Evolutionary conservation across 1,139 yeast genomes (phyloP).

Genomic region (Debaryomyces robertsiae): DNA sequence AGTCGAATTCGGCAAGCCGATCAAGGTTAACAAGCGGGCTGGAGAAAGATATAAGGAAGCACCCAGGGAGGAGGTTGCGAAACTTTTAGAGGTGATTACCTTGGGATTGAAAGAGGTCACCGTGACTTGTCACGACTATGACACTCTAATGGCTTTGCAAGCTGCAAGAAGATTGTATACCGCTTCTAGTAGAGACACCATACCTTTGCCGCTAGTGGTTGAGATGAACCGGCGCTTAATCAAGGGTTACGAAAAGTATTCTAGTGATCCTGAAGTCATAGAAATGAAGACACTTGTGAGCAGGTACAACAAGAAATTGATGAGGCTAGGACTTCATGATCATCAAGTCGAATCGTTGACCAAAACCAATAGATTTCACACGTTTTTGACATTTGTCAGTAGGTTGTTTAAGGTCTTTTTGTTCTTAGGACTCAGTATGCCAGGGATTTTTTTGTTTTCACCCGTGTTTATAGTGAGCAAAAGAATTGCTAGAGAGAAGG

Average conservation of each 20-base stretch:
- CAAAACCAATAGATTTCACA: slow-evolving; percentile 28
- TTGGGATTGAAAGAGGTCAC: slow-evolving; percentile 35
- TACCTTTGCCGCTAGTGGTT: slow-evolving; percentile 47
- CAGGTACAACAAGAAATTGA: slow-evolving; percentile 37
- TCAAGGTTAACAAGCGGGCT: slow-evolving; percentile 35
- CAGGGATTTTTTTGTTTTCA: slow-evolving; percentile 47
- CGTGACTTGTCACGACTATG: slow-evolving; percentile 36
- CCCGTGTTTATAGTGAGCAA: slow-evolving; percentile 46
- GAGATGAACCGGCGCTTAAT: slow-evolving; percentile 49
- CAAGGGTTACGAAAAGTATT: slow-evolving; percentile 41
- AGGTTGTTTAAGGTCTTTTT: slow-evolving; percentile 36
- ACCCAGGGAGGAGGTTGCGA: slow-evolving; percentile 20
- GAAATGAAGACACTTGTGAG: slow-evolving; percentile 36
- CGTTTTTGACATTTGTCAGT: slow-evolving; percentile 28
- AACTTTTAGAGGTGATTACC: slow-evolving; percentile 27
- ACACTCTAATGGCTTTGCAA: slow-evolving; percentile 36
- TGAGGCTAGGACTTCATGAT: slow-evolving; percentile 43
- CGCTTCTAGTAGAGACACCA: slow-evolving; percentile 32
- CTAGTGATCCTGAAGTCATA: slow-evolving; percentile 38
- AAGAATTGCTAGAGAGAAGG: slow-evolving; percentile 39
- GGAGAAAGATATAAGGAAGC: slow-evolving; percentile 26
- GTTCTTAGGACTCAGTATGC: slow-evolving; percentile 41
- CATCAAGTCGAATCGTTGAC: slow-evolving; percentile 45
- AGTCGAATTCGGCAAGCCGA: slow-evolving; percentile 49
- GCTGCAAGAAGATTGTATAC: slow-evolving; percentile 46